Conservation (phyloP, 1,284 basidiomycete genomes). For the Cryptococcus sp. region DNA sequence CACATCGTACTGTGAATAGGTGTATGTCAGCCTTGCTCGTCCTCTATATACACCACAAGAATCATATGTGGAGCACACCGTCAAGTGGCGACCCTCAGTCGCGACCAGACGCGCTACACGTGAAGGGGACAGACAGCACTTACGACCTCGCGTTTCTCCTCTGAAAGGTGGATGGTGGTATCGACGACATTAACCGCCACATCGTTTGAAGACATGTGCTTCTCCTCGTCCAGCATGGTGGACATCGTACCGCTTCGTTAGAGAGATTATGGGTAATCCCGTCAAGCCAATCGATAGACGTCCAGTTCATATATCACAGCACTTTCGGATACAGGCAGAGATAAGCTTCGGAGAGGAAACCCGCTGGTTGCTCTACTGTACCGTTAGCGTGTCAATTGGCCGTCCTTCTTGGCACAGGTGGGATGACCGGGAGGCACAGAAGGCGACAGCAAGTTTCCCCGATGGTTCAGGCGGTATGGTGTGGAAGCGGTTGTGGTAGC, state of each 20-base stretch:
- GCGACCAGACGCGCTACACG: conserved; percentile 3
- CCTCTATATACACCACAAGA: not conserved
- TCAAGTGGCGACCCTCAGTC: conserved; percentile 11
- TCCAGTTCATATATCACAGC: not conserved
- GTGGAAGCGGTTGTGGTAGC: no score
- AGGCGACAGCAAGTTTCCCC: no score
- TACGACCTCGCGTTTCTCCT: conserved; percentile 8
- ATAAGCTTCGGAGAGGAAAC: no score
- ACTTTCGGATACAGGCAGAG: no score
- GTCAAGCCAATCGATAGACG: not conserved
- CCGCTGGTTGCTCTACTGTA: no score
- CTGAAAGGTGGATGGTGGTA: conserved; percentile 1
- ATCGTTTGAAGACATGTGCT: conserved; percentile 1
- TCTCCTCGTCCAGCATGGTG: conserved; percentile 7
- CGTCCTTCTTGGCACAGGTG: no score
- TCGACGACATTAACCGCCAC: conserved; percentile 1
- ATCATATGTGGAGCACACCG: no score
- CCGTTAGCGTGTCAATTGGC: no score
- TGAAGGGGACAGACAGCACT: not conserved
- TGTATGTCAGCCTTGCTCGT: not conserved
- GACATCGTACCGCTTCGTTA: not conserved
- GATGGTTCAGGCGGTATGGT: no score
- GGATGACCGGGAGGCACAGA: no score
- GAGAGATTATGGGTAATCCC: not conserved
- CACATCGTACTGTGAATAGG: conserved; percentile 9